These are phyloP conservation scores for Microstegium vimineum DNA, from an alignment of 176 grass and related monocot genomes.

Conservation along the genomic window DNA sequence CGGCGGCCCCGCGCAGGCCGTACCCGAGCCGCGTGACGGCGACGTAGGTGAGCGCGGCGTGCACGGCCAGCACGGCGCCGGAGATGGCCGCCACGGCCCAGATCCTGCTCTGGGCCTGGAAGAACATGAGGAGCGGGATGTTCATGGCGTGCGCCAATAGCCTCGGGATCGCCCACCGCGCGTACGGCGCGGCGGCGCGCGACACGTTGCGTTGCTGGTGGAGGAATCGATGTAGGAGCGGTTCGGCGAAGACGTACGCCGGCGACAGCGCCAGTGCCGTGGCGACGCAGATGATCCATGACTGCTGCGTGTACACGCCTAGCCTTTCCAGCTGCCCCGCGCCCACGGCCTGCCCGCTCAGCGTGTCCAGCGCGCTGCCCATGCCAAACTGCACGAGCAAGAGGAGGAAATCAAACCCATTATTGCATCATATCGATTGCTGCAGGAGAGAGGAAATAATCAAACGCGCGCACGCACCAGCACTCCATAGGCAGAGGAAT, in stretches of 20 bases:
- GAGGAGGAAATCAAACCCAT: too few species aligned
- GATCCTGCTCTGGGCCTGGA: constrained; percentile 45
- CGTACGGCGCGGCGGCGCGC: constrained; percentile 28
- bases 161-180: constrained; percentile 39
- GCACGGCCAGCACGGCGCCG: constrained; percentile 22
- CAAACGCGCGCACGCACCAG: too few species aligned
- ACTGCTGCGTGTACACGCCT: constrained; percentile 49
- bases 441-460: too few species aligned
- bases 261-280: constrained; percentile 30
- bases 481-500: constrained; percentile 37
- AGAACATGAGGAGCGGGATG: constrained; percentile 57
- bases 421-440: too few species aligned
- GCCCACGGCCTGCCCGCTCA: constrained; percentile 51
- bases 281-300: constrained; percentile 42
- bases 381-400: constrained; percentile 62
- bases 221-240: constrained; percentile 30
- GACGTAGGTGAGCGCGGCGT: constrained; percentile 41
- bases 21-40: constrained; percentile 22
- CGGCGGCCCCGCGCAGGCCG: constrained; percentile 35
- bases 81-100: constrained; percentile 45
- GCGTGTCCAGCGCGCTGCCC: constrained; percentile 56
- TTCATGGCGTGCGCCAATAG: constrained; percentile 49
- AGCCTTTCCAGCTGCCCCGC: constrained; percentile 32
- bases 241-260: constrained; percentile 33
- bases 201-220: constrained; percentile 31